These are phyloP conservation scores for Prosopis cineraria DNA, from an alignment of 306 rosid genomes.

Conservation along the genomic window DNA sequence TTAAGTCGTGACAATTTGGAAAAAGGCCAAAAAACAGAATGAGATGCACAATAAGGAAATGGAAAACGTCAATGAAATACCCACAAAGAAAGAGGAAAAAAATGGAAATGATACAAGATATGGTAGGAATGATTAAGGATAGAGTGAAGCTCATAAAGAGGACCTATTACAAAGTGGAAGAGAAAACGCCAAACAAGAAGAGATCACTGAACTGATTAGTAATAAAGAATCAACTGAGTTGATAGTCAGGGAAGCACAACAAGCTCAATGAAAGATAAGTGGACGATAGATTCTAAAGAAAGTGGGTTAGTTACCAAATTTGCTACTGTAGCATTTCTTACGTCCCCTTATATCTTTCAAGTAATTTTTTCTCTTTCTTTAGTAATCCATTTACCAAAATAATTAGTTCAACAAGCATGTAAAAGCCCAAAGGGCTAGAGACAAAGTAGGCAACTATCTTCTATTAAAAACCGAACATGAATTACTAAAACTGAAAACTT, in stretches of 20 bases:
- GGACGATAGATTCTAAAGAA: background rate
- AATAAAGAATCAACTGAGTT: background rate
- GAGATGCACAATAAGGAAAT: background rate
- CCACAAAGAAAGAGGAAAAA: background rate
- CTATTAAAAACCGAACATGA: background rate
- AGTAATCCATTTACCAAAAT: background rate
- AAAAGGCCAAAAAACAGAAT: background rate
- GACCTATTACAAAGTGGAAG: background rate
- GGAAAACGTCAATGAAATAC: background rate
- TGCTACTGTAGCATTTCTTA: background rate
- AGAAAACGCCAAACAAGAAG: background rate
- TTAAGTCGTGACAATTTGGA: background rate
- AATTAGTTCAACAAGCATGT: background rate
- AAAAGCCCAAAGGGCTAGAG: background rate
- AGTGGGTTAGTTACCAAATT: background rate
- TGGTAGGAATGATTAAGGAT: background rate
- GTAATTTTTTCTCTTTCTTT: background rate
- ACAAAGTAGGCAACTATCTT: background rate
- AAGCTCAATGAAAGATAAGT: background rate
- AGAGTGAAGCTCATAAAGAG: background rate
- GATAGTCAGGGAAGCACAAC: background rate
- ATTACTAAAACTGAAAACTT: background rate
- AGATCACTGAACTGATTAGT: background rate
- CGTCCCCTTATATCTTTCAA: background rate
- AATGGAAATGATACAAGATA: background rate